Evolutionary conservation across 805 yeast genomes (phyloP).

Genomic region (Ogataea dorogensis): DNA sequence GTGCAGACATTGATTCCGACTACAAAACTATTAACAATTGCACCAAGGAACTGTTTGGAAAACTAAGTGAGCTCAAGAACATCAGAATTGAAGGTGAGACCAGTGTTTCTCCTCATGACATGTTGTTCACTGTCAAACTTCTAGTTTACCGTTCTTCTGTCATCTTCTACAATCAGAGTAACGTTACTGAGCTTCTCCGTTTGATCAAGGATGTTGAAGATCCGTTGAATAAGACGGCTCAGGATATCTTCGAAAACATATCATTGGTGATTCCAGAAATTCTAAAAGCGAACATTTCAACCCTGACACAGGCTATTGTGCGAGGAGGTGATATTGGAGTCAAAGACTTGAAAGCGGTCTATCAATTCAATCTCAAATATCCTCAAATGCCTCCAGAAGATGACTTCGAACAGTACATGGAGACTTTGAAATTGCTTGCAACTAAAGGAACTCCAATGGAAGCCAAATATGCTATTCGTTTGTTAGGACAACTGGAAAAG

Average conservation of each 20-base stretch:
- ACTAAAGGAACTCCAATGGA: conserved; percentile 54
- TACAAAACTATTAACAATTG: conserved; percentile 59
- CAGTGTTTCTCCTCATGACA: conserved; percentile 44
- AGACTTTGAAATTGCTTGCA: conserved; percentile 46
- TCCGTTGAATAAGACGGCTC: conserved; percentile 39
- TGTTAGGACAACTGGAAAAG: conserved; percentile 46
- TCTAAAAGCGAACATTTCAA: conserved; percentile 56
- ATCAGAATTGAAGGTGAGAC: conserved; percentile 34
- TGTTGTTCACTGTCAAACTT: conserved; percentile 53
- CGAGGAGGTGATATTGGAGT: conserved; percentile 21
- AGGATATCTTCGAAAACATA: conserved; percentile 56
- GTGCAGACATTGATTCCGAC: conserved; percentile 56
- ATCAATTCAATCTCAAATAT: conserved; percentile 53
- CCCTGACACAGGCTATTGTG: conserved; percentile 37
- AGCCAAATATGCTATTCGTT: conserved; percentile 62
- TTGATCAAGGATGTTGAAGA: conserved; percentile 37
- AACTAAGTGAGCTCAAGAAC: conserved; percentile 52
- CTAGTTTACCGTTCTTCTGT: conserved; percentile 61
- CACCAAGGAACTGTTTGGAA: conserved; percentile 58
- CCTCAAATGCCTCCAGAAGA: conserved; percentile 40
- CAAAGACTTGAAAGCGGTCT: conserved; percentile 55
- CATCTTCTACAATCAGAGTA: conserved; percentile 63
- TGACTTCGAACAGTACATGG: conserved; percentile 41
- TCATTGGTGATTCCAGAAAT: conserved; percentile 62
- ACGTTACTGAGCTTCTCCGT: conserved; percentile 52